A percentile compares a stretch with the other conserved stretches of the same genome.
Conservation (phyloP, 2,329 filamentous ascomycete species). For the Ilyonectria robusta region DNA sequence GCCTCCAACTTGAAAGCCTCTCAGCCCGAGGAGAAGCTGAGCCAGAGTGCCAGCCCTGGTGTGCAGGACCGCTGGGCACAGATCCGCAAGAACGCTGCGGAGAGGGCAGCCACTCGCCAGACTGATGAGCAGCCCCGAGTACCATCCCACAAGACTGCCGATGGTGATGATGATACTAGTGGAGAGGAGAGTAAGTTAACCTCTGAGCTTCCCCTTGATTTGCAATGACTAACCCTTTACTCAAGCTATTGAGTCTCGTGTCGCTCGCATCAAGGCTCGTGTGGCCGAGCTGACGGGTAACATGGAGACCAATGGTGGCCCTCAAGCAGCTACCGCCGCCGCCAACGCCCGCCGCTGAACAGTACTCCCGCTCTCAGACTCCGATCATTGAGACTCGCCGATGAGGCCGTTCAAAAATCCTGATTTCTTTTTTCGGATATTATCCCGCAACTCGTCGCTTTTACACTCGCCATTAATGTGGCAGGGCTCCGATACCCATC, state of each 20-base stretch:
- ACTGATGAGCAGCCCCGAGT: conserved; percentile 76
- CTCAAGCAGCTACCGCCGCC: conserved; percentile 46
- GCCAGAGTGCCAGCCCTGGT: conserved; percentile 51
- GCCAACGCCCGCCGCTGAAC: conserved; percentile 39
- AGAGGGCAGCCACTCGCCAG: conserved; percentile 77
- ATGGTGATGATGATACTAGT: conserved; percentile 89
- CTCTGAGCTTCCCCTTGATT: not conserved
- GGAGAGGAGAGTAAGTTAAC: conserved; percentile 88
- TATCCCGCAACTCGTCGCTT: conserved; percentile 34
- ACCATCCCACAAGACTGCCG: conserved; percentile 69
- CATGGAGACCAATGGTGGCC: conserved; percentile 72
- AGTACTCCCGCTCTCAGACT: conserved; percentile 4
- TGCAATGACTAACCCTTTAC: conserved; percentile 40
- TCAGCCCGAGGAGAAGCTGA: conserved; percentile 53
- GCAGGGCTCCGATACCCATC: conserved; percentile 25
- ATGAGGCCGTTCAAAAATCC: conserved; percentile 21
- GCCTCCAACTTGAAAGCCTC: conserved; percentile 45
- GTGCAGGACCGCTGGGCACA: conserved; percentile 90
- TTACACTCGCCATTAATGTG: conserved; percentile 34
- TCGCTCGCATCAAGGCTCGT: conserved; percentile 96
- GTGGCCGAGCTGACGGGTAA: conserved; percentile 94
- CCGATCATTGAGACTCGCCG: conserved; percentile 11
- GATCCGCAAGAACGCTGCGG: conserved; percentile 93
- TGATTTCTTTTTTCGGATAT: conserved; percentile 31
- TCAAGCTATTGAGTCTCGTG: conserved; percentile 94